Conservation (phyloP, 805 yeast species). For the Lipomyces mesembrius region DNA sequence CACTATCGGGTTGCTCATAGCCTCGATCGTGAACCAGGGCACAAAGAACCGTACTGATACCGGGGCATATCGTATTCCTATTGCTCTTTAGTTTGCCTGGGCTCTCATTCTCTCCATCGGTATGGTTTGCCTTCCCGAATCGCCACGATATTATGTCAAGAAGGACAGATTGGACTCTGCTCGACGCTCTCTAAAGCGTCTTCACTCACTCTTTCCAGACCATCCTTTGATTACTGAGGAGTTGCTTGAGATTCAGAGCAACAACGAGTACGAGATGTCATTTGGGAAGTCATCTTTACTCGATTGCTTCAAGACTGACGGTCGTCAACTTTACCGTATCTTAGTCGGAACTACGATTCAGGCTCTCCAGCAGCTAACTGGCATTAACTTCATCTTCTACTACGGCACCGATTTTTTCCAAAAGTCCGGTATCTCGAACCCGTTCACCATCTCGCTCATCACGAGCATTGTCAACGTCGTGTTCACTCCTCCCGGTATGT, state of each 20-base stretch:
- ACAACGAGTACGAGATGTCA: constrained; percentile 52
- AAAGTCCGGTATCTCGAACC: constrained; percentile 64
- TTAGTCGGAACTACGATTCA: constrained; percentile 69
- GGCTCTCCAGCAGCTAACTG: constrained; percentile 86
- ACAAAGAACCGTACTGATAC: constrained; percentile 57
- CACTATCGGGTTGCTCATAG: constrained; percentile 73
- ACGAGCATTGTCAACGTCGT: constrained; percentile 84
- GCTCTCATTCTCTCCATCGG: constrained; percentile 63
- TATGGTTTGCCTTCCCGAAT: constrained; percentile 69
- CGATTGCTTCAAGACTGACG: constrained; percentile 42
- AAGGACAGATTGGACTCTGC: constrained; percentile 64
- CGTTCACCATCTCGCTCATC: constrained; percentile 72
- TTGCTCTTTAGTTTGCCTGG: constrained; percentile 73
- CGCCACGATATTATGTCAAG: constrained; percentile 71
- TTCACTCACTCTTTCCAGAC: constrained; percentile 50
- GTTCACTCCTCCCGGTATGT: constrained; percentile 81
- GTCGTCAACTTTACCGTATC: constrained; percentile 45
- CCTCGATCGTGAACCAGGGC: constrained; percentile 49
- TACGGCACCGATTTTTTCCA: constrained; percentile 84
- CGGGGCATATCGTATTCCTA: constrained; percentile 82
- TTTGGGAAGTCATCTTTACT: constrained; percentile 21
- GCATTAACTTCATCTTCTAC: constrained; percentile 87
- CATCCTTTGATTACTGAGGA: constrained; percentile 55
- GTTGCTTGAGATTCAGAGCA: constrained; percentile 55
- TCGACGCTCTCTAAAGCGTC: constrained; percentile 56